Percentiles rank a stretch among this genome's conserved stretches.
phyloP scores from a whole-genome alignment of 2,329 filamentous ascomycete species.

The Emericellopsis atlantica region DNA sequence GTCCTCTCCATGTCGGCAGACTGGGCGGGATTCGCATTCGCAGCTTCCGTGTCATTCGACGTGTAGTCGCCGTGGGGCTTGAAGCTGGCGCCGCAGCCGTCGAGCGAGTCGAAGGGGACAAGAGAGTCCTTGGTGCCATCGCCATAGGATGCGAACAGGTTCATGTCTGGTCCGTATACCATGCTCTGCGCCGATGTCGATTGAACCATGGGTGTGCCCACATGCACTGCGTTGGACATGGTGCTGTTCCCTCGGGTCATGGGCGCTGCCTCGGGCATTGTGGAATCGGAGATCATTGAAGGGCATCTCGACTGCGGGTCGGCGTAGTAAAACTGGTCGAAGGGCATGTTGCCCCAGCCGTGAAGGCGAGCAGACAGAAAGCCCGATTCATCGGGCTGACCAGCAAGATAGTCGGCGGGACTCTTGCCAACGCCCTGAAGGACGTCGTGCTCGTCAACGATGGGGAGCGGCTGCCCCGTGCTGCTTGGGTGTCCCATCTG shows the following conservation, averaged over 20 bases:
- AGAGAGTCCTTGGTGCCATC: conserved; percentile 12
- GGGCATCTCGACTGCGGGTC: conserved; percentile 19
- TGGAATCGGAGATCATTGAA: conserved; percentile 28
- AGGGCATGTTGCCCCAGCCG: conserved; percentile 6
- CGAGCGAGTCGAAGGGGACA: conserved; percentile 15
- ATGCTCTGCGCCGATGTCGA: conserved; percentile 23
- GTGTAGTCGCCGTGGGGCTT: too few relatives aligned
- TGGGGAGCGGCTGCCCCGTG: conserved; percentile 15
- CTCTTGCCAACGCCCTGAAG: conserved; percentile 21
- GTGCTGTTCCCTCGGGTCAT: conserved; percentile 31
- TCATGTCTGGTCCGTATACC: conserved; percentile 2
- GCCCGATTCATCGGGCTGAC: conserved; percentile 10
- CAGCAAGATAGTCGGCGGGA: conserved; percentile 24
- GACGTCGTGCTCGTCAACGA: conserved; percentile 20
- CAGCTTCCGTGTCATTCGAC: too few relatives aligned
- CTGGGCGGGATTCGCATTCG: neutral
- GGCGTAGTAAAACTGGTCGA: conserved; percentile 7
- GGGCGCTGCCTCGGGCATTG: conserved; percentile 22
- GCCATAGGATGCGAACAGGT: neutral
- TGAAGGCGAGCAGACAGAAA: conserved; percentile 6
- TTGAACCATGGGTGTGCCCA: conserved; percentile 9
- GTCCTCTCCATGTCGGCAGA: conserved; percentile 33
- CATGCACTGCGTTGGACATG: conserved; percentile 19
- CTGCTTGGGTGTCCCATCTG: conserved; percentile 9
- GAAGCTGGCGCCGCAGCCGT: conserved; percentile 26